Evolutionary conservation across 495 filamentous ascomycete genomes (phyloP).

Genomic region (Parathielavia hyrcaniae): DNA sequence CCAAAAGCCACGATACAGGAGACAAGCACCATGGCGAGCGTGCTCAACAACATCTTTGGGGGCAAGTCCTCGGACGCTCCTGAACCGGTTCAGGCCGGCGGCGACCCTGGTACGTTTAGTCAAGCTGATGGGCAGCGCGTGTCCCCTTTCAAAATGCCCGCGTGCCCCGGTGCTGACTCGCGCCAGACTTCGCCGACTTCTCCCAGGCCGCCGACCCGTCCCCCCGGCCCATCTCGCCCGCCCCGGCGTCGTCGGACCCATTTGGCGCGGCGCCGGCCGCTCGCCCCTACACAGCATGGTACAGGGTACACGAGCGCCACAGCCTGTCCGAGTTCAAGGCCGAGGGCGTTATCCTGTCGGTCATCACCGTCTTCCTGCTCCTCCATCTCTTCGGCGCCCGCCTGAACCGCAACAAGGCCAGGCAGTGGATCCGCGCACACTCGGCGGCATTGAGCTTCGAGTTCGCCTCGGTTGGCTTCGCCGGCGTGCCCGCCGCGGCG

Average conservation of each 20-base stretch:
- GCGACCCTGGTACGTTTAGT: conserved; percentile 55
- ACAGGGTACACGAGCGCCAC: conserved; percentile 88
- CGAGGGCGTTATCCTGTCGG: conserved; percentile 73
- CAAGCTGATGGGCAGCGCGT: background rate
- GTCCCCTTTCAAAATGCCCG: background rate
- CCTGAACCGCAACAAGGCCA: conserved; percentile 72
- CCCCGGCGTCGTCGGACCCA: conserved; percentile 23
- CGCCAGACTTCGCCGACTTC: conserved; percentile 72
- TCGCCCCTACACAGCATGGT: conserved; percentile 85
- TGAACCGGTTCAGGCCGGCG: conserved; percentile 35
- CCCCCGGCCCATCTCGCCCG: conserved; percentile 37
- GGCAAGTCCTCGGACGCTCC: conserved; percentile 50
- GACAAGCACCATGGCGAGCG: conserved; percentile 53
- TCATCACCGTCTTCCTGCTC: conserved; percentile 64
- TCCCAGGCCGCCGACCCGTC: conserved; percentile 60
- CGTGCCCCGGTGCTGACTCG: background rate
- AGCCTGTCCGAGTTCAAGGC: conserved; percentile 73
- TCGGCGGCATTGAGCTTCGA: conserved; percentile 65
- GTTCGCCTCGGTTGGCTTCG: conserved; percentile 84
- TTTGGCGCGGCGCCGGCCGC: conserved; percentile 44
- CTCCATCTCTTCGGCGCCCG: conserved; percentile 78
- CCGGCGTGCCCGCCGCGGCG: conserved; percentile 38
- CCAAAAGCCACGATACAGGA: conserved; percentile 4
- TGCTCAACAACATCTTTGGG: conserved; percentile 63
- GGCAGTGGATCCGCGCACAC: conserved; percentile 72